Percentiles rank a stretch among this genome's conserved stretches.
These are phyloP conservation scores for Pythium aphanidermatum DNA, from an alignment of 352 stramenopile species.

Conservation along the genomic window DNA sequence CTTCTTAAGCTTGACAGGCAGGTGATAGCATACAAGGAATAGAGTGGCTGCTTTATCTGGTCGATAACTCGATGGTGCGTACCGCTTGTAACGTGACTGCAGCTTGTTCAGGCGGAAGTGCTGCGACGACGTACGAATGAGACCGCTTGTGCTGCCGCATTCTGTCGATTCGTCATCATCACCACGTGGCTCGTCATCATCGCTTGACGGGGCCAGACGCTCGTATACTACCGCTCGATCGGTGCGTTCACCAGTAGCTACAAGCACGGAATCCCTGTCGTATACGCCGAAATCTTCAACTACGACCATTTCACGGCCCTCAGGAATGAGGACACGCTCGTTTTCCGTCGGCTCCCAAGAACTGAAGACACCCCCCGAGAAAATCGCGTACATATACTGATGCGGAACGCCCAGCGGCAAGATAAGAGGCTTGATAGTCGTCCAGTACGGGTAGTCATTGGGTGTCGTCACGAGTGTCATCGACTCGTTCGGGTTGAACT, in stretches of 20 bases:
- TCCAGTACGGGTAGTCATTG: conserved; percentile 95
- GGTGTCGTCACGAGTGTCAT: conserved; percentile 95
- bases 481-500: conserved; percentile 84
- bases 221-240: conserved; percentile 67
- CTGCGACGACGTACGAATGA: conserved; percentile 38
- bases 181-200: conserved; percentile 12
- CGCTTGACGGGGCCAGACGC: conserved; percentile 18
- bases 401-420: conserved; percentile 77
- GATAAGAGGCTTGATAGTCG: conserved; percentile 91
- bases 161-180: conserved; percentile 23
- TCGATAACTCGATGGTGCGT: conserved; percentile 67
- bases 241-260: conserved; percentile 42
- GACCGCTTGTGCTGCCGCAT: neutral
- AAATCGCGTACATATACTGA: conserved; percentile 90
- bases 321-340: conserved; percentile 64
- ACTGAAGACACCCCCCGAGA: conserved; percentile 79
- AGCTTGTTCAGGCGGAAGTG: conserved; percentile 60
- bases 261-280: conserved; percentile 53
- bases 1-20: conserved; percentile 86
- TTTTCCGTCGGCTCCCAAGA: conserved; percentile 74
- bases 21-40: conserved; percentile 91
- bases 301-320: conserved; percentile 78
- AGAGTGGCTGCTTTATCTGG: conserved; percentile 57
- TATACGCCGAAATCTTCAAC: conserved; percentile 72
- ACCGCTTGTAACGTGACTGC: conserved; percentile 77